A percentile compares a stretch with the other conserved stretches of the same genome.
phyloP scores from a whole-genome alignment of 2,329 filamentous ascomycete genomes.

The Cladophialophora psammophila region DNA sequence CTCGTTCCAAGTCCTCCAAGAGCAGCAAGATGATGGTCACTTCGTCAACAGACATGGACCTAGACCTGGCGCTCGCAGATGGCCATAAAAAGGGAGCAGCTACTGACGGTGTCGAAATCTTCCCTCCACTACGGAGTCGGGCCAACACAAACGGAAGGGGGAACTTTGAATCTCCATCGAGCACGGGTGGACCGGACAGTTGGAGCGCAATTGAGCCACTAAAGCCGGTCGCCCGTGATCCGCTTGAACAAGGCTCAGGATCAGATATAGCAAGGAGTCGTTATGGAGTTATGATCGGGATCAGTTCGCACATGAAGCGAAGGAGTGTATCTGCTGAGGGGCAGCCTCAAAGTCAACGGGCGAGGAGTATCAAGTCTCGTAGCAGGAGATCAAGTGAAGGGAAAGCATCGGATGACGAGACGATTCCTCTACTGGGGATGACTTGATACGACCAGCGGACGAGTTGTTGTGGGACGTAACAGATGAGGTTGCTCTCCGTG shows the following conservation, averaged over 20 bases:
- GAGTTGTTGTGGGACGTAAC: neutral
- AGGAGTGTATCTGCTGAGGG: conserved; percentile 17
- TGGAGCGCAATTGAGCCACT: neutral
- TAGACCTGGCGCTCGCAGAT: neutral
- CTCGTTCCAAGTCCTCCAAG: conserved; percentile 28
- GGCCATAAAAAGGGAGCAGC: neutral
- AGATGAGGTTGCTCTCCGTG: neutral
- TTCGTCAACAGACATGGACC: neutral
- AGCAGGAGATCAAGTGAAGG: conserved; percentile 7
- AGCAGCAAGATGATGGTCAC: neutral
- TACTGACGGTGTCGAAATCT: conserved; percentile 31
- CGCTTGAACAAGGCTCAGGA: neutral
- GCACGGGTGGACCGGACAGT: neutral
- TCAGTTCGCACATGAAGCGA: conserved; percentile 32
- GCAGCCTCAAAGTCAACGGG: neutral
- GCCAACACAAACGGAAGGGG: conserved; percentile 21
- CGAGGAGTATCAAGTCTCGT: neutral
- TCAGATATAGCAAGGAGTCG: conserved; percentile 14
- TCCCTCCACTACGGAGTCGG: conserved; percentile 32
- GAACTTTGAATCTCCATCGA: neutral
- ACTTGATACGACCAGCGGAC: conserved; percentile 14
- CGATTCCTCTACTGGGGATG: conserved; percentile 21
- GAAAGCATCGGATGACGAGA: conserved; percentile 24
- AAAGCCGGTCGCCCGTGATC: neutral
- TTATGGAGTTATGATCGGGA: conserved; percentile 33